Base-by-base conservation (phyloP, 495 filamentous ascomycete species). In the Choiromyces venosus region DNA sequence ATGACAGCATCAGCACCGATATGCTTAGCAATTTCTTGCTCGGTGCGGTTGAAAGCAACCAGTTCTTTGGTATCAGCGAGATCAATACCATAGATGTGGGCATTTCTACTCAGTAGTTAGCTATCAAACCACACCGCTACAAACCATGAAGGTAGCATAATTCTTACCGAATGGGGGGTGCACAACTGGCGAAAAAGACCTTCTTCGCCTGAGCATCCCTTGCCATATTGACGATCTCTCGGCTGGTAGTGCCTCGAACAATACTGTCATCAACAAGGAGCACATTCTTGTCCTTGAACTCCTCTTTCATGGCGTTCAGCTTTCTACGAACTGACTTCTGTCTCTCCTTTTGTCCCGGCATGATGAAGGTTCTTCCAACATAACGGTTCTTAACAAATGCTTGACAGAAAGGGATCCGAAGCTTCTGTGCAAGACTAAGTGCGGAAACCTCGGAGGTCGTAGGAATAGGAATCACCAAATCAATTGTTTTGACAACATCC, bases 331-430 rank as follows among this genome's bases (percentile, higher is more conserved):
- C 91, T 70, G 89, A 89, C 79, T 91, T 95, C 78, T 97, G 90
- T 7, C 95, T 87, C 35, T 90, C 88, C 78, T 90, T 89, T 82
- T 97, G 94, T 40, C 89, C 90, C 12, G 93, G 93, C 90, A 97
- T 93, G 81, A 97, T 97, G 82, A 97, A 97, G 0, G 94, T 97
- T 44, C 94, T 90, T 86, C 94, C 96, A 67, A 98, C 92, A 82
- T 97, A 98, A 67, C 94, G 89, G 83, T 97, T 97, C 87, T 97
- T 97, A 73, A 97, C 90, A 76, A 97, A 94, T 16, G 88, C 92
- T 77, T 93, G 92, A 73, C 88, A 91, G 82, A 92, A 96, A 3
- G 92, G 91, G 74, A 91, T 94, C 74, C 90, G 87, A 38, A 97
- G 84, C 46, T 87, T 85, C 79, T 91, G 88, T 21, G 96, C 90